A percentile compares a stretch with the other conserved stretches of the same genome.
These are phyloP conservation scores for Kokia cookei DNA, from an alignment of 441 rosid species.

Conservation along the genomic window DNA sequence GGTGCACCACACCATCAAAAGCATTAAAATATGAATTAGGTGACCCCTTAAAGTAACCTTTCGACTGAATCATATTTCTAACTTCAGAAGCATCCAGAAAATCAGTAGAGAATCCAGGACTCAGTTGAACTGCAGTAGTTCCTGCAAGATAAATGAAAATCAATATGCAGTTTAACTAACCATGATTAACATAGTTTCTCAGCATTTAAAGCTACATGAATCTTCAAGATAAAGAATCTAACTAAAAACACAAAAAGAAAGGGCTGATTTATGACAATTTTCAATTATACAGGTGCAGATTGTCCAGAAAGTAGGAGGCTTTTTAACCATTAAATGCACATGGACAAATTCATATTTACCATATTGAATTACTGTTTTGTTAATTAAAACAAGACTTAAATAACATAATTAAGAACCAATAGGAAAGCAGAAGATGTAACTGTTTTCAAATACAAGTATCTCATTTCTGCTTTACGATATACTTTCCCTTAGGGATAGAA, in stretches of 20 bases:
- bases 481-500: not conserved
- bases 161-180: not conserved
- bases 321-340: not conserved
- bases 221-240: not conserved
- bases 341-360: not conserved
- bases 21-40: conserved; percentile 46
- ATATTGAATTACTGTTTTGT: not conserved
- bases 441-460: not conserved
- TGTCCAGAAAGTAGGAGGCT: not conserved
- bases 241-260: not conserved
- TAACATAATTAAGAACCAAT: not conserved
- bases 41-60: conserved; percentile 63
- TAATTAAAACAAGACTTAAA: not conserved
- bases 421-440: not conserved
- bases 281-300: not conserved
- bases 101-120: conserved; percentile 43
- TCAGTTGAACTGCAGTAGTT: conserved; percentile 55
- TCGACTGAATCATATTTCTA: conserved; percentile 54
- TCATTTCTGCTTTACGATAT: not conserved
- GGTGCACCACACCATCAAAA: conserved; percentile 43
- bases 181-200: not conserved
- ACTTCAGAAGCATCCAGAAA: conserved; percentile 66
- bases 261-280: not conserved
- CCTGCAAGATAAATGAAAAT: conserved; percentile 31
- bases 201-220: not conserved